Base-by-base conservation (phyloP, 2,329 filamentous ascomycete genomes). In the Cephalotrichum gorgonifer region DNA sequence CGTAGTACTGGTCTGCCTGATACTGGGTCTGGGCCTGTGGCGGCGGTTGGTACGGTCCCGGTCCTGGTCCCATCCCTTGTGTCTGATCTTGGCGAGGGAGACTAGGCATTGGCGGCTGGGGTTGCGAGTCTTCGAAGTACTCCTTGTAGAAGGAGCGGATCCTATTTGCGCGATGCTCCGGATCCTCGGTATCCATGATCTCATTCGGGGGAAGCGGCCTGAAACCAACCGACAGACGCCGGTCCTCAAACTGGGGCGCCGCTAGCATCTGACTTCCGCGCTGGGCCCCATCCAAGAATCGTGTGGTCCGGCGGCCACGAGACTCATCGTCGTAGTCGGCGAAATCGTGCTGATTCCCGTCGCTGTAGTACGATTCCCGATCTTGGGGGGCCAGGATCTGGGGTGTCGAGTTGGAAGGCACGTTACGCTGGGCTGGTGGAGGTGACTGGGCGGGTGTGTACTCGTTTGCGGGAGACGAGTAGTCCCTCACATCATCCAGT, bases 61-160 rank as follows among this genome's bases (percentile, higher is more conserved):
- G 35, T 17, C 33, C 38, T 17, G 26, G 31, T 23, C n/a, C 28
- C 20, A 22, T 15, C 15, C 27, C 39, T 15, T 15, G 26, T 15
- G 43, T 41, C 7, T n/a, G 12, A 8, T 20, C 41, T 15, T 43
- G 39, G 14, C 27, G 39, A 9, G 38, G 25, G n/a, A 42, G 39
- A 41, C 54, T 39, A 11, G 64, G 68, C 57, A 74, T 55, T 1
- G 69, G 67, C 25, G 70, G 71, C n/a, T 66, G 58, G 6, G 62
- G 56, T 65, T 56, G 57, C 51, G 74, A 80, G 39, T 96, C 91
- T 56, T 97, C 93, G 58, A 98, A 98, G 70, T 98, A 98, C 63
- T 98, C 93, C 71, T 96, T 96, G 73, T 98, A 98, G 72, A 98
- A 98, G 4, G 93, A 98, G 64, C 93, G 81, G 56, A 98, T 98